These are phyloP conservation scores for Hypoxylon lienhwacheense DNA, from an alignment of 495 filamentous ascomycete genomes.

Conservation along the genomic window DNA sequence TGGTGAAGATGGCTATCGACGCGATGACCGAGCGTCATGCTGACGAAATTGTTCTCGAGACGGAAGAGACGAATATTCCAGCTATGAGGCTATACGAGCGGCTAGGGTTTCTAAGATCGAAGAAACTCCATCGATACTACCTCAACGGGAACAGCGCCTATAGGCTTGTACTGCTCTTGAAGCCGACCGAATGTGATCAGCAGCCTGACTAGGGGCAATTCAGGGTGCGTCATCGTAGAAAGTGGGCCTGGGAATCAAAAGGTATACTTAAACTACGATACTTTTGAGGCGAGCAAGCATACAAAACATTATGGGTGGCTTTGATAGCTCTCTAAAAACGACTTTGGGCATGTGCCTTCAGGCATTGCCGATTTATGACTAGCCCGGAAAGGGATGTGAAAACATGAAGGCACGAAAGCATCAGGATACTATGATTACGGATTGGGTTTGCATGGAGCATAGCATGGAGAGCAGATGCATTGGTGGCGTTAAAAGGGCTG, in stretches of 20 bases:
- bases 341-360: neutral
- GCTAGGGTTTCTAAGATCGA: slow-evolving; percentile 88
- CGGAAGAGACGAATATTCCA: slow-evolving; percentile 90
- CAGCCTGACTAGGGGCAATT: slow-evolving; percentile 29
- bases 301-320: neutral
- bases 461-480: slow-evolving; percentile 19
- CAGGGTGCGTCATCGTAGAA: neutral
- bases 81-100: slow-evolving; percentile 93
- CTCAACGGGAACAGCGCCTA: slow-evolving; percentile 96
- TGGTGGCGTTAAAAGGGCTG: slow-evolving; percentile 25
- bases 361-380: neutral
- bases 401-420: neutral
- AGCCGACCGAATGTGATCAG: slow-evolving; percentile 43
- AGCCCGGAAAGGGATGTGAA: too few species aligned
- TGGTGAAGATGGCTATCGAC: slow-evolving; percentile 90
- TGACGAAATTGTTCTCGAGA: slow-evolving; percentile 96
- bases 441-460: neutral
- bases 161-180: slow-evolving; percentile 81
- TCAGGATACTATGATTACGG: neutral
- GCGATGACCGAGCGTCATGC: slow-evolving; percentile 82
- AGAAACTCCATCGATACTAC: slow-evolving; percentile 94
- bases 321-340: neutral
- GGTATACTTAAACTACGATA: neutral
- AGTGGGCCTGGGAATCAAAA: neutral
- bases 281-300: neutral